Conservation (phyloP, 1,284 basidiomycete species). For the Sporisorium exsertum region DNA sequence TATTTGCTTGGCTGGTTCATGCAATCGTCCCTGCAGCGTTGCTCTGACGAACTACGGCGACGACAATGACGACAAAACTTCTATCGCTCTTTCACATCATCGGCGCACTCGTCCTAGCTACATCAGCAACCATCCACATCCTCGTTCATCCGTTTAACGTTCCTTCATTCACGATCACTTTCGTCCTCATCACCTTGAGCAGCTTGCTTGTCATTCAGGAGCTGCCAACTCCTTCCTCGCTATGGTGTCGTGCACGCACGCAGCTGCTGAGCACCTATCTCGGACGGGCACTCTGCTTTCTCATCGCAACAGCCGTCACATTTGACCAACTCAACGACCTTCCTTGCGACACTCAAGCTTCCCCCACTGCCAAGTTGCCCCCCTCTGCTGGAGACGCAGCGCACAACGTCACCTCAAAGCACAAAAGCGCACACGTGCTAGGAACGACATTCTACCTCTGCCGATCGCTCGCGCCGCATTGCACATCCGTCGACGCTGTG, state of each 20-base stretch:
- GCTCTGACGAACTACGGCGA: neutral
- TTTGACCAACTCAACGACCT: constrained; percentile 17
- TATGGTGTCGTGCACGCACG: neutral
- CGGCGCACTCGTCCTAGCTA: neutral
- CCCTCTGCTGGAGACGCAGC: constrained; percentile 3
- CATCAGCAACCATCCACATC: constrained; percentile 3
- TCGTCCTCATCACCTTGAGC: constrained; percentile 2
- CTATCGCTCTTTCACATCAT: constrained; percentile 11
- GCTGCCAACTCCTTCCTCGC: neutral
- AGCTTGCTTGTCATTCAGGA: constrained; percentile 6
- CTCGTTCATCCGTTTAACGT: constrained; percentile 22
- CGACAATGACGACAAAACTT: constrained; percentile 2
- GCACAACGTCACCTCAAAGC: neutral
- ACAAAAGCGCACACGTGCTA: neutral
- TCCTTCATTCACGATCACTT: constrained; percentile 5
- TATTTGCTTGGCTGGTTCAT: neutral
- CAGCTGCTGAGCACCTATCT: constrained; percentile 5
- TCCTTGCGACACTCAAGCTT: constrained; percentile 6
- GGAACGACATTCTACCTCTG: constrained; percentile 30
- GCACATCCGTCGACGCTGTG: constrained; percentile 3
- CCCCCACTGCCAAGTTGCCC: constrained; percentile 9
- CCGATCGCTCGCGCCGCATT: constrained; percentile 22
- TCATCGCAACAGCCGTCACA: constrained; percentile 4
- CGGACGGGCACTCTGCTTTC: constrained; percentile 6
- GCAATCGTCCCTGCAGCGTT: neutral